phyloP scores from a whole-genome alignment of 805 yeast species.

The Ogataea philodendri region DNA sequence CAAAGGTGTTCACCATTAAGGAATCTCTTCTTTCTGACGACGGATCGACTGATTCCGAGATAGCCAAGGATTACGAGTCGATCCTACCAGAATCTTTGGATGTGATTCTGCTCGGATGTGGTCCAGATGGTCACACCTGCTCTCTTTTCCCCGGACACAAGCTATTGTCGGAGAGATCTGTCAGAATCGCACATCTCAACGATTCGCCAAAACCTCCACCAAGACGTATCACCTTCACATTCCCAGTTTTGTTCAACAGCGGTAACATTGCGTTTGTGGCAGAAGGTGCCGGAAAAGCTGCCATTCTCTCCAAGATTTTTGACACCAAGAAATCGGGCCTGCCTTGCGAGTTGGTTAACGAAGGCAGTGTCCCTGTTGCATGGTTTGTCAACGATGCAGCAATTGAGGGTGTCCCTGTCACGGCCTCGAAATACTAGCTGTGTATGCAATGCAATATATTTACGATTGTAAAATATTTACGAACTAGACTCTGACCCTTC shows the following conservation, averaged over 20 bases:
- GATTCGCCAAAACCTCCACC: constrained; percentile 95
- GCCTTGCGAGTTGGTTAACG: constrained; percentile 78
- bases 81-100: constrained; percentile 59
- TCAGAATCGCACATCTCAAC: constrained; percentile 59
- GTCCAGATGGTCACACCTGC: constrained; percentile 96
- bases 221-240: constrained; percentile 85
- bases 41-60: constrained; percentile 47
- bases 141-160: constrained; percentile 86
- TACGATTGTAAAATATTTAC: constrained; percentile 4
- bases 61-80: constrained; percentile 63
- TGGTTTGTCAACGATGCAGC: constrained; percentile 91
- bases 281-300: constrained; percentile 82
- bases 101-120: constrained; percentile 79
- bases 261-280: constrained; percentile 74
- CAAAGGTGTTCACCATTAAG: constrained; percentile 65
- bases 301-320: constrained; percentile 69
- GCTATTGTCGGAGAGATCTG: constrained; percentile 53
- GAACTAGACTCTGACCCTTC: constrained; percentile 15
- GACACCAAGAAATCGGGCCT: constrained; percentile 41
- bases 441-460: constrained; percentile 9
- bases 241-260: constrained; percentile 64
- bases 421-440: constrained; percentile 16
- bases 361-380: constrained; percentile 51
- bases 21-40: constrained; percentile 57
- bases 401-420: constrained; percentile 51